Base-by-base conservation (phyloP, 768 basidiomycete genomes). In the Serpula lacrymans region DNA sequence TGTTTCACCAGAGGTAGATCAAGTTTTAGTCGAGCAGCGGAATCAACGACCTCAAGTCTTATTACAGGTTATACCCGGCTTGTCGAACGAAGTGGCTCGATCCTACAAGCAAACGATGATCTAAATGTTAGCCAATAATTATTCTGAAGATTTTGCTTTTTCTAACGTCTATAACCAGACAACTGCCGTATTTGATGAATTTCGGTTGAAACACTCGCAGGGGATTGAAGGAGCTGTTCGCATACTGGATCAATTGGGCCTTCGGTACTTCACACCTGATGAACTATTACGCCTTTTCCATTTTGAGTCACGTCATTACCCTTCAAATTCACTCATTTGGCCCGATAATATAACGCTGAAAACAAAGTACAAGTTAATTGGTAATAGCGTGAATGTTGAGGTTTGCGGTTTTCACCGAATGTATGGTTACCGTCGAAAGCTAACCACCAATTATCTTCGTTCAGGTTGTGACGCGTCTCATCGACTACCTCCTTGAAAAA, bases 381-480 rank as follows among this genome's bases (percentile, higher is more conserved):
- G 88, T 13, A 91, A 90, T 58, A 88, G 87, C 42, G 79, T 90
- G 6, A 90, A 90, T 58, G 84, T 89, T 6, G 67, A 67, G 41
- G 87, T 89, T 30, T 43, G 56, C 34, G 23, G n/a, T n/a, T n/a
- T n/a, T n/a, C n/a, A 14, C 23, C 33, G 5, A 24, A 34, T 16
- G 22, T 11, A 16, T 3, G 9, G 11, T 8, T n/a, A 2, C 30
- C 38, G 29, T 6, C 11, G 17, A 17, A 17, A 28, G 12, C 2
- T n/a, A n/a, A n/a, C n/a, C 28, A 28, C 13, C 29, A n/a, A 31
- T 30, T 6, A 42, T 13, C 4, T 29, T 6, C 24, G 13, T 12
- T 7, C 36, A 60, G 61, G 53, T 62, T 9, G 80, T 90, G 0
- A 69, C 72, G 37, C 63, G 68, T 44, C 64, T 88, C 37, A 71